Base-by-base conservation (phyloP, 2,329 filamentous ascomycete genomes). In the Sclerotinia borealis region DNA sequence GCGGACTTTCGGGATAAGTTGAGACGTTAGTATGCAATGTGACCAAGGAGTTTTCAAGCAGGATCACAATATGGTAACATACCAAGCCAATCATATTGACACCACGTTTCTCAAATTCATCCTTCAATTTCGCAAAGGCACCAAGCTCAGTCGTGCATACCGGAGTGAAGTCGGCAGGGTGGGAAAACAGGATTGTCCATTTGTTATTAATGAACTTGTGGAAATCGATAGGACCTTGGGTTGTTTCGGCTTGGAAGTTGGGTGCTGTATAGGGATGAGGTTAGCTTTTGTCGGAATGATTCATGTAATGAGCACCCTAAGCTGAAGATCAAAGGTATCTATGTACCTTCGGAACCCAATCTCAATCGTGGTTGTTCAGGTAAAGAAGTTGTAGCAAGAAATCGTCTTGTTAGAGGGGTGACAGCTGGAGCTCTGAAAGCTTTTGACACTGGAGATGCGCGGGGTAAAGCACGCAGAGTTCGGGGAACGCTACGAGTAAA, bases 131-230 rank as follows among this genome's bases (percentile, higher is more conserved):
- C 70, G 92, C 89, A 52, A 68, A 68, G 7, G 66, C 92, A 66
- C 92, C 92, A 66, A 96, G 87, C 80, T 96, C 92, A 52, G 92
- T 96, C 66, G 92, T 96, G 83, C 92, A 96, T 60, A 96, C 92
- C 64, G 92, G 92, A 0, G 92, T 96, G 82, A 89, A 96, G 78
- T 96, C 92, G 77, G 86, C 88, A 1, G 90, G 90, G 79, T 92
- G 90, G 19, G 87, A 90, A 82, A 93, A 92, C 71, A 93, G 81
- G 68, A 93, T 83, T 62, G 86, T 85, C 90, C 90, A 92, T 75
- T 82, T 86, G 79, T 88, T 81, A 73, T 85, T 86, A 67, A 92
- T 82, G 79, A 88, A 92, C 76, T 91, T 81, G 78, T 92, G 88
- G 80, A 92, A 91, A 78, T 90, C 85, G 72, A 93, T 89, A 69